phyloP scores from a whole-genome alignment of 768 basidiomycete genomes.

The Naganishia randhawae region DNA sequence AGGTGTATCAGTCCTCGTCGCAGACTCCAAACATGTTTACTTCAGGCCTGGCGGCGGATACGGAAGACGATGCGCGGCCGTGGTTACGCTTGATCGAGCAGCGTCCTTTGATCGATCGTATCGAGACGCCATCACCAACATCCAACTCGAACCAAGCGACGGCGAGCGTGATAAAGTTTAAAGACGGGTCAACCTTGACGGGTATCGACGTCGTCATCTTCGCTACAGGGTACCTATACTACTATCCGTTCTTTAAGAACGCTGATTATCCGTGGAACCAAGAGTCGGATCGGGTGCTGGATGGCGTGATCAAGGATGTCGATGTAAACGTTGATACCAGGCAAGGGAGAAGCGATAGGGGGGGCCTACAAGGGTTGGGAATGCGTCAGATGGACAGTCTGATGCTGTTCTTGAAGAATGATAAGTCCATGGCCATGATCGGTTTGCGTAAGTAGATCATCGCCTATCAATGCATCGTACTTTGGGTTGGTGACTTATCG shows the following conservation, averaged over 20 bases:
- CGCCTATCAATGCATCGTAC: neutral
- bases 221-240: slow-evolving; percentile 52
- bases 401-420: slow-evolving; percentile 48
- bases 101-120: slow-evolving; percentile 31
- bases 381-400: slow-evolving; percentile 49
- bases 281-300: slow-evolving; percentile 22
- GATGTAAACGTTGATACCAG: slow-evolving; percentile 38
- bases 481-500: neutral
- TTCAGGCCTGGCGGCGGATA: neutral
- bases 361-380: slow-evolving; percentile 43
- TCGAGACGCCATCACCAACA: slow-evolving; percentile 24
- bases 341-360: slow-evolving; percentile 27
- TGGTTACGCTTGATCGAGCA: slow-evolving; percentile 39
- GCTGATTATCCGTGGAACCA: slow-evolving; percentile 46
- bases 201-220: slow-evolving; percentile 51
- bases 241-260: slow-evolving; percentile 46
- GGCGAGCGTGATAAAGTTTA: slow-evolving; percentile 40
- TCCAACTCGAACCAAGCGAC: too few species aligned
- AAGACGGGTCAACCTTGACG: slow-evolving; percentile 33
- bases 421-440: slow-evolving; percentile 48
- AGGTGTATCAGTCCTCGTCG: slow-evolving; percentile 41
- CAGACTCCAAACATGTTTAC: slow-evolving; percentile 23
- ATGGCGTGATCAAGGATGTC: slow-evolving; percentile 26
- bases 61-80: slow-evolving; percentile 28
- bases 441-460: slow-evolving; percentile 41